Evolutionary conservation across 73 alveolate species (phyloP), one percentile per base, ranked within the genome.

Genomic region (Paramecium tetraurelia): DNA sequence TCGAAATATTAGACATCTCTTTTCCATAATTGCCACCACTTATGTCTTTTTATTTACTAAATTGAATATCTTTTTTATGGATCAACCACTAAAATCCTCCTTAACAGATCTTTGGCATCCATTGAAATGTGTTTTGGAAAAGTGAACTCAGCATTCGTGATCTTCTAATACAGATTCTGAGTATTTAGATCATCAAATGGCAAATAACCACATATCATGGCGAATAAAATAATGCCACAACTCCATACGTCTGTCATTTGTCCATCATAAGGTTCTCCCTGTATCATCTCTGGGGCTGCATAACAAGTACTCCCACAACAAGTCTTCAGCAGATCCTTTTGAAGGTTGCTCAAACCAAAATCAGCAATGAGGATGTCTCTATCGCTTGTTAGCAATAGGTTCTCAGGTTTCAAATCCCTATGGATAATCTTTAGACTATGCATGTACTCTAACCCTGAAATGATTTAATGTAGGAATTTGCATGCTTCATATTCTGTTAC

Each of bases 271-370:
- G 95, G 93, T 76, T 95, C 86, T n/a, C 96, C 96, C 44, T 93
- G 83, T 38, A 98, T 97, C 99, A 98, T 98, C 85, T 98, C 99
- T 9, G 99, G 99, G 4, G 99, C 99, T 4, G 99, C 99, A 92
- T 98, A 98, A 93, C 99, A 98, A 12, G 99, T 99, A 93, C 98
- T 92, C 0, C 99, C 99, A 89, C 99, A 97, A 3, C 97, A 94
- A 6, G 98, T 95, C 50, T 83, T 22, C 4, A 83, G 53, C 5
- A 58, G 3, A 36, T 92, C 95, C 41, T 92, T 43, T 70, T 77
- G 29, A 10, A 89, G 59, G 21, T 92, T 70, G 29, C 95, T 86
- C 24, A 93, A 75, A 31, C 96, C 96, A 92, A 93, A 93, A 76
- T 93, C 96, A 14, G 95, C 96, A 3, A 93, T 59, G 14, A 63